phyloP scores from a whole-genome alignment of 2,329 filamentous ascomycete genomes.

The Parascedosporium putredinis region DNA sequence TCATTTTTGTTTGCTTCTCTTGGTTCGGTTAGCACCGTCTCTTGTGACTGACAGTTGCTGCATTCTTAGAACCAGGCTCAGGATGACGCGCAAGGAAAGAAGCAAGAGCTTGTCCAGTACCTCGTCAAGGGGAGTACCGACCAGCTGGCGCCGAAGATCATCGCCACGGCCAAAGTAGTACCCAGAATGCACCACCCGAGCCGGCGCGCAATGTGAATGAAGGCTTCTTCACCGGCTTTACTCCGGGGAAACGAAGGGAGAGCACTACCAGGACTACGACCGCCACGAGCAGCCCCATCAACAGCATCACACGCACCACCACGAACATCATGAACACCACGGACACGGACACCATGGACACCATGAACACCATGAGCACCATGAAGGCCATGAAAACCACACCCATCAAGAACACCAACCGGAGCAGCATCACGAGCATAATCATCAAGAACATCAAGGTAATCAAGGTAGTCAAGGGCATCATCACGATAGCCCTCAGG shows the following conservation, averaged over 20 bases:
- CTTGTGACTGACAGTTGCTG: neutral
- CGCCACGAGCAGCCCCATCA: conserved; percentile 17
- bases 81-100: conserved; percentile 20
- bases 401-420: conserved; percentile 13
- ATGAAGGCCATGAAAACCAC: conserved; percentile 14
- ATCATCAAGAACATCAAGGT: conserved; percentile 8
- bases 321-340: conserved; percentile 7
- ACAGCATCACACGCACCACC: conserved; percentile 10
- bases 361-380: conserved; percentile 12
- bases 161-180: conserved; percentile 14
- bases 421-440: conserved; percentile 12
- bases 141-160: conserved; percentile 30
- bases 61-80: neutral
- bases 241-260: conserved; percentile 12
- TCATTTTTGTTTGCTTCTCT: neutral
- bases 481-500: conserved; percentile 4
- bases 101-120: conserved; percentile 30
- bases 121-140: conserved; percentile 49
- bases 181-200: conserved; percentile 14
- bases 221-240: too few species aligned
- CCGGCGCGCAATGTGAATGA: conserved; percentile 14
- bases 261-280: conserved; percentile 14
- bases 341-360: conserved; percentile 7
- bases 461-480: too few species aligned
- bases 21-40: neutral